Conservation (phyloP, 306 rosid species). For the Myrica gale region DNA sequence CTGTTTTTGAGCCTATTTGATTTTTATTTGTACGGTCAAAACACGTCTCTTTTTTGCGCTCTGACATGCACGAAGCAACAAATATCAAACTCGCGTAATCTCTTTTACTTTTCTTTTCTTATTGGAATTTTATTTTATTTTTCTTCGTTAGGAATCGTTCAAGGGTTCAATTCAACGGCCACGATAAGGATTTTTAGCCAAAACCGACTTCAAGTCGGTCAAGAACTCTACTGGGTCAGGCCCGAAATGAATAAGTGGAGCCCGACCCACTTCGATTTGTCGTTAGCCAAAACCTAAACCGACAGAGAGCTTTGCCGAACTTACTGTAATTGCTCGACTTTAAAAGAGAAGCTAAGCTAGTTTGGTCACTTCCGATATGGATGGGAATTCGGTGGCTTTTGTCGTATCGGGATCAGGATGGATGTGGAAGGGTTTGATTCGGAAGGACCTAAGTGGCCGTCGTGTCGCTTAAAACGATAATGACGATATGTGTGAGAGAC, state of each 20-base stretch:
- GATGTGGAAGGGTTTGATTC: background rate
- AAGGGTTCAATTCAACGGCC: background rate
- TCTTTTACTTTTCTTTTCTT: background rate
- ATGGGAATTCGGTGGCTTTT: conserved; percentile 9
- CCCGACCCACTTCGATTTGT: background rate
- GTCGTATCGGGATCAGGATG: background rate
- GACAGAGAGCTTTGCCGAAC: background rate
- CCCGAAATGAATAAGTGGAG: background rate
- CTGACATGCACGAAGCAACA: background rate
- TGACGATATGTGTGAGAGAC: background rate
- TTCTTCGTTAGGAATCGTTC: background rate
- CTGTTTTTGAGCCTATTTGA: background rate
- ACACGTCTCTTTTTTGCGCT: conserved; percentile 1
- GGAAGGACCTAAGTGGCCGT: background rate
- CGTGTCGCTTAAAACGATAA: background rate
- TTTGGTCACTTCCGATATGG: too few relatives aligned
- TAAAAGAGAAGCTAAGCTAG: too few relatives aligned
- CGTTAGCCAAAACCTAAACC: background rate
- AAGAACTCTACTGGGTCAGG: background rate
- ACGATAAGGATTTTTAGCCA: background rate
- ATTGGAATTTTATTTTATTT: background rate
- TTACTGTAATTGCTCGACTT: too few relatives aligned
- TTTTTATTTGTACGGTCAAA: conserved; percentile 5
- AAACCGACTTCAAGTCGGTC: background rate
- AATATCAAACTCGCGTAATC: background rate